Evolutionary conservation across 2,329 filamentous ascomycete genomes (phyloP).

Genomic region (Apiospora marii): DNA sequence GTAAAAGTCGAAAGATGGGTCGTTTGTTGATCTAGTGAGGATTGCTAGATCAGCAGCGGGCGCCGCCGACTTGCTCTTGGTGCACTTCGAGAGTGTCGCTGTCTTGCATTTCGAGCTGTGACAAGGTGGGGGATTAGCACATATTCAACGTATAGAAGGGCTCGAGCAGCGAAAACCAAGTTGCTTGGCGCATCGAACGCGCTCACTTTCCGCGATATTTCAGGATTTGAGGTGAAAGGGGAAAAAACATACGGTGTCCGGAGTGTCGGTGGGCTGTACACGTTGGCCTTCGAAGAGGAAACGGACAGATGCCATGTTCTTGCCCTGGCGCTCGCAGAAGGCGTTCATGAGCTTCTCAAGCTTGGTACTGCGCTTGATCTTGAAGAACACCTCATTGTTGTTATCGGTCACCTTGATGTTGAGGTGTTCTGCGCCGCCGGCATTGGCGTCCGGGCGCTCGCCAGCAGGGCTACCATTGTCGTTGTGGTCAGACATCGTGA

Average conservation of each 20-base stretch:
- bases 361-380: constrained; percentile 97
- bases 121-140: neutral
- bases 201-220: neutral
- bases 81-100: constrained; percentile 97
- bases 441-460: constrained; percentile 49
- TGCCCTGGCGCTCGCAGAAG: constrained; percentile 96
- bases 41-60: constrained; percentile 36
- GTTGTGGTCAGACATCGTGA: constrained; percentile 59
- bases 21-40: neutral
- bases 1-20: neutral
- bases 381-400: constrained; percentile 99
- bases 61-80: constrained; percentile 94
- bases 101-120: constrained; percentile 93
- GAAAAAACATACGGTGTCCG: constrained; percentile 78
- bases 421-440: constrained; percentile 76
- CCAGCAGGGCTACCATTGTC: constrained; percentile 57
- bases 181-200: neutral
- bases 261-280: constrained; percentile 88
- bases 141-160: neutral
- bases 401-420: constrained; percentile 99
- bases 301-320: constrained; percentile 81
- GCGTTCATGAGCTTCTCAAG: constrained; percentile 98
- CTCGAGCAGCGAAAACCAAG: neutral
- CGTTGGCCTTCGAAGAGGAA: constrained; percentile 97
- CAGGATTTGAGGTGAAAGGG: neutral